These are phyloP conservation scores for Citrullus colocynthis DNA, from an alignment of 306 rosid genomes.

Conservation along the genomic window DNA sequence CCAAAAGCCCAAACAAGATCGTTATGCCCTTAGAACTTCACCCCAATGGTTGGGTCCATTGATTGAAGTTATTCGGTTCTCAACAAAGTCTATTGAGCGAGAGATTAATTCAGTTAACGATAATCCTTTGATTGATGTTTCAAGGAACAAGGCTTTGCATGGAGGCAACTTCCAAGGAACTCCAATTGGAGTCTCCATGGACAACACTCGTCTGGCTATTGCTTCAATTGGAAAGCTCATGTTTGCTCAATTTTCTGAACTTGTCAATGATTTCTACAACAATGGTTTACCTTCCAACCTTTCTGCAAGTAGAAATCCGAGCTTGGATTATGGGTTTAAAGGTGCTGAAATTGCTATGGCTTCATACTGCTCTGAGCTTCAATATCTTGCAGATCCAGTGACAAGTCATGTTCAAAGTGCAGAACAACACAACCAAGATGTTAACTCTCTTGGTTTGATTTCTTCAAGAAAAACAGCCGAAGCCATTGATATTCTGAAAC, in stretches of 20 bases:
- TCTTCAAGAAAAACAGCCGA: slow-evolving; percentile 77
- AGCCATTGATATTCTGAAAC: slow-evolving; percentile 60
- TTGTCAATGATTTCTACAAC: slow-evolving; percentile 75
- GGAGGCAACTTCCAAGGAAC: slow-evolving; percentile 98
- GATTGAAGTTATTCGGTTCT: slow-evolving; percentile 65
- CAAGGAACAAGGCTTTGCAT: slow-evolving; percentile 78
- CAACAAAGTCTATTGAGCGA: slow-evolving; percentile 81
- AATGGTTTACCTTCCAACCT: slow-evolving; percentile 84
- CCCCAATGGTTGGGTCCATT: slow-evolving; percentile 94
- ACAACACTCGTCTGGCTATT: slow-evolving; percentile 72
- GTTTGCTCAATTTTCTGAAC: slow-evolving; percentile 89
- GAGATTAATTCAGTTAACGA: slow-evolving; percentile 86
- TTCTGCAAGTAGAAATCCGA: slow-evolving; percentile 57
- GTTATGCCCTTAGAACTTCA: slow-evolving; percentile 77
- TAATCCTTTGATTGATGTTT: slow-evolving; percentile 84
- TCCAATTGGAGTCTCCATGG: slow-evolving; percentile 93
- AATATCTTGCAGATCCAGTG: slow-evolving; percentile 69
- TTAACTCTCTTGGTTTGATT: slow-evolving; percentile 72
- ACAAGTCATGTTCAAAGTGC: slow-evolving; percentile 89
- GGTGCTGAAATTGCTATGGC: slow-evolving; percentile 96
- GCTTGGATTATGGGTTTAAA: slow-evolving; percentile 86
- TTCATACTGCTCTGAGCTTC: slow-evolving; percentile 74
- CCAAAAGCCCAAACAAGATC: slow-evolving; percentile 78
- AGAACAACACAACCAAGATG: slow-evolving; percentile 87
- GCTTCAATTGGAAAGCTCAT: slow-evolving; percentile 83